A percentile compares a stretch with the other conserved stretches of the same genome.
These are phyloP conservation scores for Salicornia ramosissima DNA, from an alignment of 148 eudicot species.

Conservation along the genomic window DNA sequence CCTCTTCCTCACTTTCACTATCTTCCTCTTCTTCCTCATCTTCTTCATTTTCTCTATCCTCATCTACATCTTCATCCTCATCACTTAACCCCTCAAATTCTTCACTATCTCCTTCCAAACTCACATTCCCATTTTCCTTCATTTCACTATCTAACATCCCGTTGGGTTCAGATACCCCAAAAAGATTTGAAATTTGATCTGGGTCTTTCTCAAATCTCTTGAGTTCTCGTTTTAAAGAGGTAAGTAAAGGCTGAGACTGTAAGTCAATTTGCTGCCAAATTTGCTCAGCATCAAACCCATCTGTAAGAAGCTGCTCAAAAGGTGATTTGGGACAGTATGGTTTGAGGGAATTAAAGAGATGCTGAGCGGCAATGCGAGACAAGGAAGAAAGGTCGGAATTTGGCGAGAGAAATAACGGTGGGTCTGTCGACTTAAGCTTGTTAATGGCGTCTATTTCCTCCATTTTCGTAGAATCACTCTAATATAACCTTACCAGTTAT, in stretches of 20 bases:
- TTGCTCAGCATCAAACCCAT: conserved; percentile 90
- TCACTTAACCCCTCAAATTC: conserved; percentile 25
- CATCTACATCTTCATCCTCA: conserved; percentile 26
- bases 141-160: conserved; percentile 19
- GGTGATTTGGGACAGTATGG: conserved; percentile 70
- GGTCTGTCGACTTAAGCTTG: conserved; percentile 56
- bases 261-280: conserved; percentile 93
- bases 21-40: conserved; percentile 46
- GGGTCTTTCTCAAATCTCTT: conserved; percentile 61
- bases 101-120: conserved; percentile 21
- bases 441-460: conserved; percentile 39
- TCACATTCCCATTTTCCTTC: conserved; percentile 18
- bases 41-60: conserved; percentile 25
- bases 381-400: conserved; percentile 45
- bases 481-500: no score
- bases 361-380: conserved; percentile 51
- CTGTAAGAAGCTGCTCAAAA: conserved; percentile 42
- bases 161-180: conserved; percentile 23
- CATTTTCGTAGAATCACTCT: neutral
- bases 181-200: conserved; percentile 34
- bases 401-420: conserved; percentile 56
- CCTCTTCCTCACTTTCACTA: conserved; percentile 29
- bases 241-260: conserved; percentile 58
- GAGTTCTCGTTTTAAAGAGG: conserved; percentile 46
- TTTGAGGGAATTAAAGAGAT: conserved; percentile 47